Evolutionary conservation across 176 grass and related monocot species (phyloP), one percentile per base, ranked within the genome.

Genomic region (Ampelocalamus luodianensis): DNA sequence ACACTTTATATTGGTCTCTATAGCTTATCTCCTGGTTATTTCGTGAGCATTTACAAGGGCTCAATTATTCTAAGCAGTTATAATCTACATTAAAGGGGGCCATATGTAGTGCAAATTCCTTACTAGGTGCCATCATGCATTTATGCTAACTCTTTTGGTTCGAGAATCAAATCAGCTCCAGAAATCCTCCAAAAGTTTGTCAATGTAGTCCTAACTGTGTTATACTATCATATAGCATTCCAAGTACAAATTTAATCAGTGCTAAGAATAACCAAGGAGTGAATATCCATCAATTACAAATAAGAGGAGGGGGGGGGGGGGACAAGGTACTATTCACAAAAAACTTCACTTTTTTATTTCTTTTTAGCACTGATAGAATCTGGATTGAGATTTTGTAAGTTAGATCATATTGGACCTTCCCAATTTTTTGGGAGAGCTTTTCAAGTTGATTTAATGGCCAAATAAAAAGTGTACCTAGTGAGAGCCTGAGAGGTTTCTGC

Each of bases 11-110:
- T 72, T 61, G 49, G 26, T 34, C 46, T 73, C 5, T 45, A 9
- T 32, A 44, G n/a, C 37, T 53, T 53, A 26, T 82, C 26, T 38
- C 27, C 32, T 50, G 11, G 24, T 77, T 83, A 15, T 74, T 75
- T 53, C 58, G 22, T 38, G 63, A 24, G n/a, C 38, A 80, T 85
- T 55, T 58, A 39, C 40, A 87, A 18, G 13, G 13, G 32, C 39
- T 18, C n/a, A 63, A 18, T 26, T 79, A 27, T 61, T 79, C 40
- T 50, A 77, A 9, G 18, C 10, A 17, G 14, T 58, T 64, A 85
- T 72, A 49, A n/a, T 68, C 36, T 53, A 51, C 38, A 61, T 77
- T 70, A 27, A 61, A 58, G 10, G 13, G 16, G 17, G 8, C 1
- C 18, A 51, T 53, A 80, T 48, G 3, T 67, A 65, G 24, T 22